phyloP scores from a whole-genome alignment of 805 yeast genomes.

The Candida gorgasii region DNA sequence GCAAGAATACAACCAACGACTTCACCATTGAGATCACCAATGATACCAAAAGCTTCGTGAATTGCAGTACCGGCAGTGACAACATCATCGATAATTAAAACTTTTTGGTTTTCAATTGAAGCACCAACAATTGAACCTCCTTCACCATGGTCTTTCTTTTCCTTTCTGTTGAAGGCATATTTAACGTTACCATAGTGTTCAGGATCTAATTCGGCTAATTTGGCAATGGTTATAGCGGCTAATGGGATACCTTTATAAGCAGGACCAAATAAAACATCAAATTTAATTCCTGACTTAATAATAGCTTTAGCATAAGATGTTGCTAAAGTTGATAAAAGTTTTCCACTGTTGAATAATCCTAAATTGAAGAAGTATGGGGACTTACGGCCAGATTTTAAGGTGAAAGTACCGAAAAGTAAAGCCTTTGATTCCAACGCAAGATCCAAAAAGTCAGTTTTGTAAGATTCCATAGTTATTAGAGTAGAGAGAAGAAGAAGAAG shows the following conservation, averaged over 20 bases:
- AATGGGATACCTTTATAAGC: constrained; percentile 97
- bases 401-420: constrained; percentile 83
- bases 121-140: constrained; percentile 95
- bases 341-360: constrained; percentile 86
- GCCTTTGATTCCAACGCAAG: constrained; percentile 82
- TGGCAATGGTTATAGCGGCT: constrained; percentile 90
- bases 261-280: constrained; percentile 93
- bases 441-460: constrained; percentile 71
- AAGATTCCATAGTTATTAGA: constrained; percentile 35
- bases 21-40: constrained; percentile 64
- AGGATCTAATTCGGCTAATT: constrained; percentile 88
- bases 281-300: constrained; percentile 75
- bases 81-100: constrained; percentile 92
- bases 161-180: constrained; percentile 95
- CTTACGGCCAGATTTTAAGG: constrained; percentile 85
- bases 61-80: constrained; percentile 99
- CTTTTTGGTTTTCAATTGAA: constrained; percentile 64
- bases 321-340: constrained; percentile 75
- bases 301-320: constrained; percentile 88
- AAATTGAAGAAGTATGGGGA: constrained; percentile 97
- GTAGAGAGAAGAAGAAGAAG: constrained; percentile 10
- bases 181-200: constrained; percentile 69
- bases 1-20: constrained; percentile 88
- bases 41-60: constrained; percentile 86
- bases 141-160: constrained; percentile 96